Conservation (phyloP, 2,329 filamentous ascomycete genomes). For the Tolypocladium cylindrosporum region DNA sequence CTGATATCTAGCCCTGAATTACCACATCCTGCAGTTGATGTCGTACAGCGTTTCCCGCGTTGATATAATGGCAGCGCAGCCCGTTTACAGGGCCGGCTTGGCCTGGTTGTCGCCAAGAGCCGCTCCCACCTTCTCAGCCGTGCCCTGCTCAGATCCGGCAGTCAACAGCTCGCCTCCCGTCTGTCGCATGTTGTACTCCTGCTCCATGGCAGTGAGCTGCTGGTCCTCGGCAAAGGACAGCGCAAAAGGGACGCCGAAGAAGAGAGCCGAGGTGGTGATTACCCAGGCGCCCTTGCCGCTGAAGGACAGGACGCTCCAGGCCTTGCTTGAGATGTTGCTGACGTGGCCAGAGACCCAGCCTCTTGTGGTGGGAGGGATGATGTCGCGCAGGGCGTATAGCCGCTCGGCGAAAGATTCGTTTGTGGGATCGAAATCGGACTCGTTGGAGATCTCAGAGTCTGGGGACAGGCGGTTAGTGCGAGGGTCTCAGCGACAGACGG, state of each 20-base stretch:
- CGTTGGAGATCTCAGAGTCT: conserved; percentile 80
- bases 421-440: conserved; percentile 56
- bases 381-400: conserved; percentile 63
- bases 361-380: conserved; percentile 63
- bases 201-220: conserved; percentile 94
- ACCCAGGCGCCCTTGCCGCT: conserved; percentile 86
- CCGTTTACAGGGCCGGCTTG: conserved; percentile 40
- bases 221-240: conserved; percentile 92
- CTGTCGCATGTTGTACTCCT: conserved; percentile 93
- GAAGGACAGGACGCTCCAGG: conserved; percentile 52
- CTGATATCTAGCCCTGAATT: not conserved
- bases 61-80: not conserved
- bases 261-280: conserved; percentile 75
- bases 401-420: conserved; percentile 57
- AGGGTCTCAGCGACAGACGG: conserved; percentile 1
- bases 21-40: conserved; percentile 2
- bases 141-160: conserved; percentile 30
- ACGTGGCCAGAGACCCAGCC: conserved; percentile 54
- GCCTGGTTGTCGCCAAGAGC: conserved; percentile 36
- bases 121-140: conserved; percentile 38
- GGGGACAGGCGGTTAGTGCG: conserved; percentile 4
- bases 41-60: not conserved
- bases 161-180: conserved; percentile 65
- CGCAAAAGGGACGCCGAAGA: conserved; percentile 88
- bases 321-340: conserved; percentile 38